These are phyloP conservation scores for Pythium chondricola DNA, from an alignment of 352 stramenopile genomes.

Conservation along the genomic window DNA sequence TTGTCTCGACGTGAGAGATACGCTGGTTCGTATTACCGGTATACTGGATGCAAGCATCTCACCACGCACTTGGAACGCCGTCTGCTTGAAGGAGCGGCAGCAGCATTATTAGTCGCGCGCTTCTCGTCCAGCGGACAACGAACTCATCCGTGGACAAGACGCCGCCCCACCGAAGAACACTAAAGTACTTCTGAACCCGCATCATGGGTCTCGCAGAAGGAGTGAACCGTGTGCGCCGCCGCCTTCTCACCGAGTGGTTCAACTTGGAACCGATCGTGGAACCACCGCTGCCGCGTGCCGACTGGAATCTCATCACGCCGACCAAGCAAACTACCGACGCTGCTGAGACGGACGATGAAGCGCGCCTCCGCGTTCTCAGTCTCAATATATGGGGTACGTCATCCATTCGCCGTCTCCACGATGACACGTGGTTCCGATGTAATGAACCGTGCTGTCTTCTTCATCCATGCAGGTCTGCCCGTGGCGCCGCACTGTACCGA, in stretches of 20 bases:
- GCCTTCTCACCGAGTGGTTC: conserved; percentile 51
- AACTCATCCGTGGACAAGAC: too few species aligned
- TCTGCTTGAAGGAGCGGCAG: too few species aligned
- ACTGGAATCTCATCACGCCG: conserved; percentile 10
- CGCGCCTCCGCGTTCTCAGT: conserved; percentile 53
- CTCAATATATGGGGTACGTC: conserved; percentile 69
- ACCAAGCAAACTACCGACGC: conserved; percentile 10
- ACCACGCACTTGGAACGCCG: too few species aligned
- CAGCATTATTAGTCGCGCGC: too few species aligned
- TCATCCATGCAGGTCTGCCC: conserved; percentile 34
- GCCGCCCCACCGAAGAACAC: neutral
- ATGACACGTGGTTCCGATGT: neutral
- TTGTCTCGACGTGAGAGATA: too few species aligned
- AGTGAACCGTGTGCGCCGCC: conserved; percentile 38
- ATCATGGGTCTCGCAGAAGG: conserved; percentile 30
- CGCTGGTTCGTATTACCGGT: too few species aligned
- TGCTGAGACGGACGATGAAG: conserved; percentile 17
- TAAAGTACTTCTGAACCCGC: neutral
- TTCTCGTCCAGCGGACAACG: too few species aligned
- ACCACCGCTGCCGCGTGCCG: conserved; percentile 28
- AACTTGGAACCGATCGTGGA: conserved; percentile 47
- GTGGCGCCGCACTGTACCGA: conserved; percentile 65
- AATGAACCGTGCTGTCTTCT: too few species aligned
- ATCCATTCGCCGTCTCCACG: neutral
- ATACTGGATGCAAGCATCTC: too few species aligned